Evolutionary conservation across 2,329 filamentous ascomycete species (phyloP).

Genomic region (Paecilomyces variotii): DNA sequence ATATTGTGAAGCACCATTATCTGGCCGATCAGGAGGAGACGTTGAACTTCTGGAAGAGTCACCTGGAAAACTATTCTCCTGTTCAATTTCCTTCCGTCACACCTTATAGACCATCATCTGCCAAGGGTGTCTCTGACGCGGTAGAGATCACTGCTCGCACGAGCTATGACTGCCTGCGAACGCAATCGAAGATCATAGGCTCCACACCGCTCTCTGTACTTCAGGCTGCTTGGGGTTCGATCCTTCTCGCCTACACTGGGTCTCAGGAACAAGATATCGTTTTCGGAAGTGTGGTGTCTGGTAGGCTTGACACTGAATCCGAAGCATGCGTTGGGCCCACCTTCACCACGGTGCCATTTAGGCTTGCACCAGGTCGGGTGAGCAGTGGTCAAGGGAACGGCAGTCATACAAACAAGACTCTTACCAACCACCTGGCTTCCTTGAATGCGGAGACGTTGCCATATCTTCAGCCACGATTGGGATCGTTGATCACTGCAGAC

Average conservation of each 20-base stretch:
- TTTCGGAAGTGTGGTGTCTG: constrained; percentile 28
- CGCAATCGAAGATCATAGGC: constrained; percentile 18
- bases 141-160: constrained; percentile 15
- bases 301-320: constrained; percentile 16
- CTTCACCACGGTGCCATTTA: constrained; percentile 27
- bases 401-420: constrained; percentile 13
- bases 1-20: constrained; percentile 20
- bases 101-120: constrained; percentile 8
- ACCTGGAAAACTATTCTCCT: constrained; percentile 13
- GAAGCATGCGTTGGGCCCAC: constrained; percentile 24
- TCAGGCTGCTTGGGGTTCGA: constrained; percentile 28
- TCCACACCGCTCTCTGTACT: constrained; percentile 26
- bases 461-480: constrained; percentile 16
- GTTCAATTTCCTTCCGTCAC: constrained; percentile 18
- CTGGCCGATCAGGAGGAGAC: constrained; percentile 12
- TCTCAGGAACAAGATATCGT: constrained; percentile 25
- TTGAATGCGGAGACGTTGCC: constrained; percentile 15
- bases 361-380: constrained; percentile 16
- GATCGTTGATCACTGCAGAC: constrained; percentile 14
- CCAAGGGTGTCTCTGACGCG: constrained; percentile 7
- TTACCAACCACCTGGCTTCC: constrained; percentile 16
- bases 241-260: constrained; percentile 25
- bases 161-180: constrained; percentile 19
- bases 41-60: constrained; percentile 13
- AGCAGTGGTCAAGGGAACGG: constrained; percentile 3